phyloP scores from a whole-genome alignment of 2,329 filamentous ascomycete species.

The Colletotrichum eleusines region DNA sequence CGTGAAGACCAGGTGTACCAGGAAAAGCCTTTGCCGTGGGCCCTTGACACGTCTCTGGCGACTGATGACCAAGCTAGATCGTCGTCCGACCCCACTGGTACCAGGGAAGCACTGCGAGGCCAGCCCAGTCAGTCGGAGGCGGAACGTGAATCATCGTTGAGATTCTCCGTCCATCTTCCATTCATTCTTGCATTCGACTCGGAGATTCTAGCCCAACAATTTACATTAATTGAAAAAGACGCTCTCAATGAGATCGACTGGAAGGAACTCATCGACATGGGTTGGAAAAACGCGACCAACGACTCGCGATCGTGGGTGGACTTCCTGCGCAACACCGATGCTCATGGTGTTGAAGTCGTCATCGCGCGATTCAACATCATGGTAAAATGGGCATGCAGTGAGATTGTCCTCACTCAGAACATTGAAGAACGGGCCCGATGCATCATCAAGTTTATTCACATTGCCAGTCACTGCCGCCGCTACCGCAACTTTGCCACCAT shows the following conservation, averaged over 20 bases:
- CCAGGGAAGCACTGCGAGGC: constrained; percentile 53
- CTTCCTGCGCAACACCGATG: constrained; percentile 78
- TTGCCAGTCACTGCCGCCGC: constrained; percentile 79
- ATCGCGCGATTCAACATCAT: constrained; percentile 90
- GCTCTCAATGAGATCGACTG: constrained; percentile 88
- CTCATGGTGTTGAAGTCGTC: constrained; percentile 83
- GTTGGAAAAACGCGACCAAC: constrained; percentile 78
- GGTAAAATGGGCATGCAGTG: constrained; percentile 87
- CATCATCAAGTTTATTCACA: constrained; percentile 85
- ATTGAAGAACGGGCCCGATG: constrained; percentile 80
- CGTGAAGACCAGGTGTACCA: constrained; percentile 58
- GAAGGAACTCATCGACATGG: constrained; percentile 87
- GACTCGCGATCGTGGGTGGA: constrained; percentile 84
- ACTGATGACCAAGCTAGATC: constrained; percentile 53
- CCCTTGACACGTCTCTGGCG: constrained; percentile 63
- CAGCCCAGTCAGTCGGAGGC: constrained; percentile 49
- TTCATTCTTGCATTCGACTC: constrained; percentile 87
- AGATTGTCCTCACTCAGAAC: constrained; percentile 79
- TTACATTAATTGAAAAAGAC: constrained; percentile 88
- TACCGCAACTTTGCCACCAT: constrained; percentile 88
- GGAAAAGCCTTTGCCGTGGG: constrained; percentile 61
- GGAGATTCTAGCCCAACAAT: constrained; percentile 82
- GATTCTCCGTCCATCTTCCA: constrained; percentile 73
- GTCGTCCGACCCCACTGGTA: constrained; percentile 49
- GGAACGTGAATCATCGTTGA: constrained; percentile 48